Evolutionary conservation across 2,329 filamentous ascomycete genomes (phyloP).

Genomic region (Aspergillus spinulosporus): DNA sequence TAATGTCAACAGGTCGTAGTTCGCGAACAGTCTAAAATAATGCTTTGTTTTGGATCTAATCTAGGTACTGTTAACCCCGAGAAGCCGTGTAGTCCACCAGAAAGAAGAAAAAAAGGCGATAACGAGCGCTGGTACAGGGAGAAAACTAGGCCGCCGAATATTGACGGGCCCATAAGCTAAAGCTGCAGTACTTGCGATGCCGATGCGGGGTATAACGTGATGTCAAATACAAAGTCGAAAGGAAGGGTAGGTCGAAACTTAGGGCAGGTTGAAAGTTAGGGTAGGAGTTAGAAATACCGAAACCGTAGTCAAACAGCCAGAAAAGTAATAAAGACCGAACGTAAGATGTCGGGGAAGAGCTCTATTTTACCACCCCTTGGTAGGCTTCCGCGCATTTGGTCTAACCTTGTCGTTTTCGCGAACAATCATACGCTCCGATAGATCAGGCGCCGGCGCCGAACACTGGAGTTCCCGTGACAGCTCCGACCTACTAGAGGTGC

Average conservation of each 20-base stretch:
- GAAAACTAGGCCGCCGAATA: neutral
- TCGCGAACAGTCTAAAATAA: neutral
- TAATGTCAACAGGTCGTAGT: neutral
- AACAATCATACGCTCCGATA: conserved; percentile 36
- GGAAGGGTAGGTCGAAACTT: no score
- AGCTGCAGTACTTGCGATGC: conserved; percentile 3
- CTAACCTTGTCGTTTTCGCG: conserved; percentile 36
- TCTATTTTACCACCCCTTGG: conserved; percentile 29
- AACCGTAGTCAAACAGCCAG: no score
- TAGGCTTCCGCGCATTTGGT: conserved; percentile 29
- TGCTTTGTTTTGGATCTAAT: neutral
- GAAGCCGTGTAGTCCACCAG: neutral
- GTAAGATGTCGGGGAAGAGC: no score
- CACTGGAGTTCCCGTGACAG: conserved; percentile 25
- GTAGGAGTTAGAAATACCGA: no score
- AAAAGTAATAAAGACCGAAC: no score
- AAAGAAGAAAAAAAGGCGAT: neutral
- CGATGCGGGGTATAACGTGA: conserved; percentile 12
- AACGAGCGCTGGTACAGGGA: neutral
- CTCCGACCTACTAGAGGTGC: conserved; percentile 25
- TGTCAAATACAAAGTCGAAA: conserved; percentile 4
- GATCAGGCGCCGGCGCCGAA: conserved; percentile 30
- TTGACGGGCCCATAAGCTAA: neutral
- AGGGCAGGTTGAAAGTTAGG: neutral
- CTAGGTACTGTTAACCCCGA: neutral